phyloP scores from a whole-genome alignment of 352 stramenopile genomes.

The Globisporangium recalcitrans region DNA sequence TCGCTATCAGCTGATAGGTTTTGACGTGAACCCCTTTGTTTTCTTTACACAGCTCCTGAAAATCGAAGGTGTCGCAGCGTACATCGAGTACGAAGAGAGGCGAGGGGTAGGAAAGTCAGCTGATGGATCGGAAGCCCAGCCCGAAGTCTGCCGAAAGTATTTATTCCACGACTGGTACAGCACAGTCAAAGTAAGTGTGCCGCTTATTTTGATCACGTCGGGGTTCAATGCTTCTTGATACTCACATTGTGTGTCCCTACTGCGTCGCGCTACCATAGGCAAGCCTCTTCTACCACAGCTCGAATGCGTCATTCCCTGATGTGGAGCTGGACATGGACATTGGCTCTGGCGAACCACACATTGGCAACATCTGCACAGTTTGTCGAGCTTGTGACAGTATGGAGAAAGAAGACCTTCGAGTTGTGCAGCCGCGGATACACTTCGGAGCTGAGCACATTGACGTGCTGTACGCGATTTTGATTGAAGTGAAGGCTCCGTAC shows the following conservation, averaged over 20 bases:
- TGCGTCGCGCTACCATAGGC: constrained; percentile 17
- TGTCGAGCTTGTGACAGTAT: constrained; percentile 24
- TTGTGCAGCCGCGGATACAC: constrained; percentile 52
- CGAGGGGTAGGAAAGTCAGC: neutral
- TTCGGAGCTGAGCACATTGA: constrained; percentile 77
- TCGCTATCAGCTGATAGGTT: neutral
- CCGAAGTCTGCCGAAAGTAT: constrained; percentile 44
- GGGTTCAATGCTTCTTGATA: neutral
- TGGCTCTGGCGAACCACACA: constrained; percentile 27
- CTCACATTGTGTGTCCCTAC: neutral
- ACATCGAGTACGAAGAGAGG: constrained; percentile 57
- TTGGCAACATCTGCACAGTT: constrained; percentile 30
- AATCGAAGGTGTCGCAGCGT: constrained; percentile 59
- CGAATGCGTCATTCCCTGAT: constrained; percentile 73
- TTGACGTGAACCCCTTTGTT: neutral
- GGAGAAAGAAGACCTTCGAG: constrained; percentile 16
- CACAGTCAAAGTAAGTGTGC: constrained; percentile 53
- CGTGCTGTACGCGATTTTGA: constrained; percentile 80
- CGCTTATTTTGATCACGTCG: neutral
- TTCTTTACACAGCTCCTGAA: constrained; percentile 42
- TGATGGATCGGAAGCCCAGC: constrained; percentile 4
- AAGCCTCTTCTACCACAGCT: constrained; percentile 72
- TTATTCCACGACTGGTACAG: constrained; percentile 84
- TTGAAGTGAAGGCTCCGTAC: constrained; percentile 84
- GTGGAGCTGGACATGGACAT: constrained; percentile 74